Percentiles rank a stretch among this genome's conserved stretches.
These are phyloP conservation scores for Cladorrhinum sp. DNA, from an alignment of 2,329 filamentous ascomycete species.

Conservation along the genomic window DNA sequence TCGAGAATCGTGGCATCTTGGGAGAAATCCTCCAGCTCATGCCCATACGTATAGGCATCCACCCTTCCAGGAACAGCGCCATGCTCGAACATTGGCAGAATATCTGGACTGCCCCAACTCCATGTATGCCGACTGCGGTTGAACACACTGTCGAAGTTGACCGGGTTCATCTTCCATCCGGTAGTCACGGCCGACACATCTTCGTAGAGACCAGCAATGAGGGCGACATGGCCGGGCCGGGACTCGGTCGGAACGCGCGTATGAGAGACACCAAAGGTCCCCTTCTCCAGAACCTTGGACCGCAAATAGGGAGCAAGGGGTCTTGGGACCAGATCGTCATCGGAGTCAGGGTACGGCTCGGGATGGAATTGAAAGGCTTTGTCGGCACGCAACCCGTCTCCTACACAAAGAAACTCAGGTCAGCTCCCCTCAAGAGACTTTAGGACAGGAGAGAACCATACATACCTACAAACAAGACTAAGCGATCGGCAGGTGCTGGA, in stretches of 20 bases:
- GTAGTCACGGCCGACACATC: slow-evolving; percentile 97
- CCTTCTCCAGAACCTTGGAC: slow-evolving; percentile 80
- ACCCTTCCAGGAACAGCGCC: slow-evolving; percentile 86
- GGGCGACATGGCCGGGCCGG: slow-evolving; percentile 88
- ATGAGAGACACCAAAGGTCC: slow-evolving; percentile 95
- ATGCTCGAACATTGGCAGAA: slow-evolving; percentile 92
- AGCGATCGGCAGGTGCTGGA: slow-evolving; percentile 79
- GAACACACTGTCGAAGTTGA: slow-evolving; percentile 98
- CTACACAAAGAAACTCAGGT: slow-evolving; percentile 38
- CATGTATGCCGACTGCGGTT: slow-evolving; percentile 95
- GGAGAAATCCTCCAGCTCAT: slow-evolving; percentile 88
- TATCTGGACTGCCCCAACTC: slow-evolving; percentile 99
- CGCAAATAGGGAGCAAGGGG: slow-evolving; percentile 89
- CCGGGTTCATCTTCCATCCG: slow-evolving; percentile 97
- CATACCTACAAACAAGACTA: slow-evolving; percentile 89
- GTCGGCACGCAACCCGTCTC: slow-evolving; percentile 91
- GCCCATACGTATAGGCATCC: slow-evolving; percentile 78
- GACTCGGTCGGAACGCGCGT: slow-evolving; percentile 97
- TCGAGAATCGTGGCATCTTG: slow-evolving; percentile 78
- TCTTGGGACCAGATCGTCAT: slow-evolving; percentile 66
- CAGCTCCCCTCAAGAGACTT: neutral
- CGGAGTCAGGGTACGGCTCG: slow-evolving; percentile 71
- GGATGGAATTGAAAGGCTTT: slow-evolving; percentile 95
- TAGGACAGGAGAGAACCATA: slow-evolving; percentile 13
- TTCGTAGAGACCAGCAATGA: slow-evolving; percentile 95